Base-by-base conservation (phyloP, 306 rosid species). In the Trichosanthes truncata region DNA sequence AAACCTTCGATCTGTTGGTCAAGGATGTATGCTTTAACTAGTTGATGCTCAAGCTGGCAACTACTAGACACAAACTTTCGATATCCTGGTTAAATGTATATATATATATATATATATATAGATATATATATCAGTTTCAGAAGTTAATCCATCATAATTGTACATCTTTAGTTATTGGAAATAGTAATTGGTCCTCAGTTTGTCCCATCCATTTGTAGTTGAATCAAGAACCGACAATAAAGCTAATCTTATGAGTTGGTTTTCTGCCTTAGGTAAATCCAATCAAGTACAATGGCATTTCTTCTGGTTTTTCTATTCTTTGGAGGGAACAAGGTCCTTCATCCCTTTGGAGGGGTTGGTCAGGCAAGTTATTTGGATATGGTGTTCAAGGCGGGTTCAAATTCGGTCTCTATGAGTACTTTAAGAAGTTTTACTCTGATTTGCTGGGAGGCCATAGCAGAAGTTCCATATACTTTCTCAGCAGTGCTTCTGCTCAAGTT, bases 281-380 rank as follows among this genome's bases (percentile, higher is more conserved):
- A 3, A 63, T 78, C 21, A 88, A 91, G 79, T 91, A 87, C 74
- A 86, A 84, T 48, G 82, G 84, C 74, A 89, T 89, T 80, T 66
- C 85, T 48, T 84, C 93, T 51, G 93, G 96, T 7, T 74, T 91
- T 26, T 80, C 90, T 23, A 85, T 82, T 80, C 88, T 91, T 35
- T 91, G 88, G 90, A 89, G 84, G 86, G 90, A 91, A 77, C 84
- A 86, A 78, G 96, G 96, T 41, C 90, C 91, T 35, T 82, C 82
- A 85, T 83, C 89, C 15, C 91, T 91, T 52, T 91, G 93, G 93
- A 91, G 96, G 83, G 96, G 96, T 72, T 91, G 96, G 96, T 91
- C 96, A 6, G 93, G 88, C 23, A 91, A 91, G 73, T 65, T 89
- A 5, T 85, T 83, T 14, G 96, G 96, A 72, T 91, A 91, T 49